phyloP scores from a whole-genome alignment of 345 rosid genomes.

The Euclidium syriacum region DNA sequence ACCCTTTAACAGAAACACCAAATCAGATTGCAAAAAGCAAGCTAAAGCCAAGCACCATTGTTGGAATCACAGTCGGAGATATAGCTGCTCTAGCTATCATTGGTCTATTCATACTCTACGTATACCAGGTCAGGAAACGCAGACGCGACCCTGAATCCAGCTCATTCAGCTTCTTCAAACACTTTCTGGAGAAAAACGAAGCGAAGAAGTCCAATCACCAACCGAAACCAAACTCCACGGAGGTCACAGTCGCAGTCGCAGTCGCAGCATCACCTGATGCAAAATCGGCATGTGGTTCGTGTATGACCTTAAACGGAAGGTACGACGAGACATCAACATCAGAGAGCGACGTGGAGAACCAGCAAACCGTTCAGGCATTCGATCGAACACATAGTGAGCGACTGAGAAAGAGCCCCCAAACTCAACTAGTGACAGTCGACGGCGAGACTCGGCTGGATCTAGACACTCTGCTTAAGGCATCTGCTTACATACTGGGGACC shows the following conservation, averaged over 20 bases:
- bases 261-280: conserved; percentile 22
- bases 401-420: conserved; percentile 27
- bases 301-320: conserved; percentile 41
- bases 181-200: conserved; percentile 27
- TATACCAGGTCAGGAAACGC: conserved; percentile 57
- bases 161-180: conserved; percentile 21
- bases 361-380: not conserved
- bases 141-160: conserved; percentile 23
- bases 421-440: conserved; percentile 55
- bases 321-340: conserved; percentile 40
- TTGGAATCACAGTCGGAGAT: conserved; percentile 52
- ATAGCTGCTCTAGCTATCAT: conserved; percentile 61
- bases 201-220: conserved; percentile 12
- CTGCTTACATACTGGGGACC: conserved; percentile 74
- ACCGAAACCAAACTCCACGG: conserved; percentile 17
- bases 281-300: conserved; percentile 49
- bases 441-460: conserved; percentile 67
- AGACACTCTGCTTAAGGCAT: conserved; percentile 71
- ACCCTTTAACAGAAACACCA: conserved; percentile 23
- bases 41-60: conserved; percentile 68
- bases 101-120: conserved; percentile 54
- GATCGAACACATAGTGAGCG: conserved; percentile 14
- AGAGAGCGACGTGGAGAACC: conserved; percentile 52
- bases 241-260: conserved; percentile 1
- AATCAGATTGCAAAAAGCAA: conserved; percentile 28